Conservation (phyloP, 495 filamentous ascomycete genomes). For the Trichoderma asperelloides region DNA sequence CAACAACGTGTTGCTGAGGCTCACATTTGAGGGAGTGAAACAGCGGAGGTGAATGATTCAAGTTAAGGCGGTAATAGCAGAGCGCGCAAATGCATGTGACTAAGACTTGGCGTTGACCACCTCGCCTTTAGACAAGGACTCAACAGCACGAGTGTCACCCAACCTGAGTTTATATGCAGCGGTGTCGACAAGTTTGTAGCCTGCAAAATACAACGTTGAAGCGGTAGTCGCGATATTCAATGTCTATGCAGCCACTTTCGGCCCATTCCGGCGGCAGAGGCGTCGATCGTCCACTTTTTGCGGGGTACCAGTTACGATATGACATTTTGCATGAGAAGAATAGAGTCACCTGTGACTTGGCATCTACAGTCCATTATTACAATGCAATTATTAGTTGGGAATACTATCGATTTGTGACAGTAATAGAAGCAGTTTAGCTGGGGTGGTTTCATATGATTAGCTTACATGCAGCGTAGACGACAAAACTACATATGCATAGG, state of each 20-base stretch:
- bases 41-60: background rate
- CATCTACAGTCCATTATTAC: background rate
- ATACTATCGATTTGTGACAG: too few species aligned
- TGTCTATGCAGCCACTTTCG: background rate
- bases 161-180: background rate
- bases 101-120: background rate
- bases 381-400: too few species aligned
- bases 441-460: too few species aligned
- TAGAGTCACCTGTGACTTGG: background rate
- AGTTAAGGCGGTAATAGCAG: background rate
- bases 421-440: too few species aligned
- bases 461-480: too few species aligned
- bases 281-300: conserved; percentile 7
- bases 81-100: background rate
- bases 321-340: background rate
- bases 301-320: background rate
- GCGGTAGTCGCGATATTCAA: background rate
- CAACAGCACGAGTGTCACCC: background rate
- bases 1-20: background rate
- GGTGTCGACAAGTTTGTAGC: background rate
- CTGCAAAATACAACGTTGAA: background rate
- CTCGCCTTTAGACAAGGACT: background rate
- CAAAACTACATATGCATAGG: too few species aligned
- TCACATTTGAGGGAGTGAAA: background rate
- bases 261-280: conserved; percentile 3